These are phyloP conservation scores for Flaveria brownii DNA, from an alignment of 129 eudicot species.

Conservation along the genomic window DNA sequence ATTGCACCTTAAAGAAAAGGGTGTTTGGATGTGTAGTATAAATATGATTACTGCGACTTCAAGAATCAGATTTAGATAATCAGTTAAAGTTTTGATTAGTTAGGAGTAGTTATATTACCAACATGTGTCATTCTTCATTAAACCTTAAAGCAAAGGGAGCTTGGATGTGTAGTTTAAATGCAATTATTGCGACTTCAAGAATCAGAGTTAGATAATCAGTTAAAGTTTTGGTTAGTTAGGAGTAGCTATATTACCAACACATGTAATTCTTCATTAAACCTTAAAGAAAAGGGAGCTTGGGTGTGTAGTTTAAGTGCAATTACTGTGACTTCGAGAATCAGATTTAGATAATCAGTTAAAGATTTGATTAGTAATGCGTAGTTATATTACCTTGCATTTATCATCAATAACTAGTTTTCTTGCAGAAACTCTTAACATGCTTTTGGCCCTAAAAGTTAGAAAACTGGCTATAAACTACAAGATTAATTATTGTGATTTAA, in stretches of 20 bases:
- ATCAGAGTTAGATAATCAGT: neutral
- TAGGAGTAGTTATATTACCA: neutral
- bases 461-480: neutral
- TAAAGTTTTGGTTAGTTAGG: constrained; percentile 2
- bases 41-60: neutral
- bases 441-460: neutral
- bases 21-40: constrained; percentile 11
- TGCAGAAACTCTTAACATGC: neutral
- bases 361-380: neutral
- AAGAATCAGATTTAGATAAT: neutral
- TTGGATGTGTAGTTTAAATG: constrained; percentile 8
- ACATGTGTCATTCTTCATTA: neutral
- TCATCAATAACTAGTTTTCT: neutral
- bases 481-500: neutral
- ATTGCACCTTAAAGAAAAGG: neutral
- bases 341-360: neutral
- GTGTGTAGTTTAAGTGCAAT: neutral
- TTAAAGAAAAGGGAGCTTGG: constrained; percentile 9
- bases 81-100: neutral
- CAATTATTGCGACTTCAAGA: neutral
- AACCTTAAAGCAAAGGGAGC: neutral
- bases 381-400: neutral
- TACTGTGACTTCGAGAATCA: neutral
- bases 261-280: neutral
- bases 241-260: neutral